Base-by-base conservation (phyloP, 371 early-diverging fungal species). In the Coemansia sp. region DNA sequence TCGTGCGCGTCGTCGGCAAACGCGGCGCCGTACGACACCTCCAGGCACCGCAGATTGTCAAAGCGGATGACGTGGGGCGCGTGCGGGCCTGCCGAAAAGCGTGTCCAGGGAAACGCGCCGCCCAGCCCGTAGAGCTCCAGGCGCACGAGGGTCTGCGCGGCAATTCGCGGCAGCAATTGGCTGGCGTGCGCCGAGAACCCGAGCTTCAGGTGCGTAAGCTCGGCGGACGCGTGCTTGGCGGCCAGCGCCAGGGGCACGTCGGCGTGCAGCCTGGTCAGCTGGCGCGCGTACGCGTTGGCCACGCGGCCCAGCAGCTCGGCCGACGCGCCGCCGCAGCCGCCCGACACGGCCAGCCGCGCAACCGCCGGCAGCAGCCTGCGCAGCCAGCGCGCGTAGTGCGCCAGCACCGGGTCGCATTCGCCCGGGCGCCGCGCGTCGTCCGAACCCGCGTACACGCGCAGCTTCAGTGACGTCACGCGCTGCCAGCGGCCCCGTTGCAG, bases 141-240 rank as follows among this genome's bases (percentile, higher is more conserved):
- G 14, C 34, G 34, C 53, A 8, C 20, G 8, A 53, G 36, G 2
- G 53, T 20, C 7, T 32, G 36, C 3, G 53, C 53, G 20, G 26
- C 34, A 10, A 53, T 32, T 10, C 20, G 34, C 38, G 53, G 36
- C 16, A 53, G 36, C 13, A 36, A 36, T 14, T 53, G 53, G 1
- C 36, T 14, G n/a, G 35, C 34, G 8, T 53, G 36, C 34, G 53
- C 20, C 3, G 16, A 8, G 34, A 53, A 53, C 36, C 32, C 36
- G 6, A 53, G 34, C 36, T 53, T 53, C 16, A 53, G 36, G n/a
- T 32, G 34, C 14, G 53, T 53, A 9, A 53, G 53, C 20, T 55
- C 55, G 8, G 7, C 30, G 30, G 10, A 2, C 10, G 11, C 48
- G 20, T 26, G 20, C 5, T 26, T 48, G 20, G 20, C 48, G 8